These are phyloP conservation scores for Pinus taeda DNA, from an alignment of 75 land plant species.

Conservation along the genomic window DNA sequence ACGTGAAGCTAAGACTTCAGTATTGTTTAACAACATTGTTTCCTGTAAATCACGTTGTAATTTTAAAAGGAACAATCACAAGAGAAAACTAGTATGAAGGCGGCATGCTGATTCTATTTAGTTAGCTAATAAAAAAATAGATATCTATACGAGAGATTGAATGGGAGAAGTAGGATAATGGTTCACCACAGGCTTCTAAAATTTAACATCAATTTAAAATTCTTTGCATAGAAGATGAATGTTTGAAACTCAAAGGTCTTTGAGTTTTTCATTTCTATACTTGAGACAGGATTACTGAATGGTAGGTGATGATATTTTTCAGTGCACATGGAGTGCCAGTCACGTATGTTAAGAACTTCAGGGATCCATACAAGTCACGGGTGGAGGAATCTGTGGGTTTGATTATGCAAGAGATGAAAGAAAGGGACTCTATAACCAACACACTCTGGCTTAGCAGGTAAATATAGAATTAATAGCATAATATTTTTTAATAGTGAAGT, in stretches of 20 bases:
- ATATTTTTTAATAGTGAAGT: no score
- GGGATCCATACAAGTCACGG: constrained; percentile 88
- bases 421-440: constrained; percentile 51
- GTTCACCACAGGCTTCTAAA: not conserved
- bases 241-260: not conserved
- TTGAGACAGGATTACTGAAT: not conserved
- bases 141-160: not conserved
- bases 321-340: constrained; percentile 95
- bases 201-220: not conserved
- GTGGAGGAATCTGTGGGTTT: constrained; percentile 82
- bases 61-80: not conserved
- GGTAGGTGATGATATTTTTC: constrained; percentile 81
- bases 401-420: constrained; percentile 74
- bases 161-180: not conserved
- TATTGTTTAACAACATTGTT: not conserved
- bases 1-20: not conserved
- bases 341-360: constrained; percentile 78
- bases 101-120: not conserved
- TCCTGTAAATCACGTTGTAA: not conserved
- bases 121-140: not conserved
- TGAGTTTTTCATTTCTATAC: not conserved
- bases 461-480: no score
- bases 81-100: not conserved
- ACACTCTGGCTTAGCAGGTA: constrained; percentile 94
- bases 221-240: not conserved